phyloP scores from a whole-genome alignment of 2,329 filamentous ascomycete species.

The Aspergillus fumigatus region DNA sequence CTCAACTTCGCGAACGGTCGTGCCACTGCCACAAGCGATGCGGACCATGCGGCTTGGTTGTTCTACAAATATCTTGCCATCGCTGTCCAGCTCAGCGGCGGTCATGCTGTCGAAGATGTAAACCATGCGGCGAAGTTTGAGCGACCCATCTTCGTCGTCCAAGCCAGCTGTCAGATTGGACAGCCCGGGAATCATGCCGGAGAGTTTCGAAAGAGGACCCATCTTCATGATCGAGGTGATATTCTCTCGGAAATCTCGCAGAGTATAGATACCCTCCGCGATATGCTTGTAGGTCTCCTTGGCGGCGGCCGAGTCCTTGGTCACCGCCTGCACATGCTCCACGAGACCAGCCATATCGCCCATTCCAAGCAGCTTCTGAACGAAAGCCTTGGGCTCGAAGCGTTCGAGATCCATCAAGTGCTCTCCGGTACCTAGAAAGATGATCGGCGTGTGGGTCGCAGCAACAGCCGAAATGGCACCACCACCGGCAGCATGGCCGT shows the following conservation, averaged over 20 bases:
- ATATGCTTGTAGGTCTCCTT: conserved; percentile 99
- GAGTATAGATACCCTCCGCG: conserved; percentile 90
- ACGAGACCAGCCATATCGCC: conserved; percentile 93
- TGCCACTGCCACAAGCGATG: conserved; percentile 84
- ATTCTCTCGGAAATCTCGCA: conserved; percentile 91
- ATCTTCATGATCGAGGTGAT: conserved; percentile 99
- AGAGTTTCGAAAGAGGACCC: conserved; percentile 95
- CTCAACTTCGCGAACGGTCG: conserved; percentile 87
- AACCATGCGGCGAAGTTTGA: conserved; percentile 95
- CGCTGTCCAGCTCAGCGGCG: conserved; percentile 86
- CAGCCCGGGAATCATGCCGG: conserved; percentile 96
- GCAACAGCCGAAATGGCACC: conserved; percentile 97
- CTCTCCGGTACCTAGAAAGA: conserved; percentile 96
- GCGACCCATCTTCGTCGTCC: conserved; percentile 92
- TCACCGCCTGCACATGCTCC: conserved; percentile 93
- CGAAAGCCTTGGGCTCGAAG: conserved; percentile 88
- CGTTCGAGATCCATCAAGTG: conserved; percentile 93
- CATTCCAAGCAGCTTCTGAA: conserved; percentile 93
- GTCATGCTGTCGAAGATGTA: conserved; percentile 99
- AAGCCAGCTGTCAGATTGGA: conserved; percentile 90
- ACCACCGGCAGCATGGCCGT: conserved; percentile 90
- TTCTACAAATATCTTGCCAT: conserved; percentile 90
- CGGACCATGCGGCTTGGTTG: conserved; percentile 91
- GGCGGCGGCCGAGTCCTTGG: conserved; percentile 70
- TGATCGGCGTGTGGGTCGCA: conserved; percentile 92